These are phyloP conservation scores for Pythium rhizo-oryzae DNA, from an alignment of 352 stramenopile species.

Conservation along the genomic window DNA sequence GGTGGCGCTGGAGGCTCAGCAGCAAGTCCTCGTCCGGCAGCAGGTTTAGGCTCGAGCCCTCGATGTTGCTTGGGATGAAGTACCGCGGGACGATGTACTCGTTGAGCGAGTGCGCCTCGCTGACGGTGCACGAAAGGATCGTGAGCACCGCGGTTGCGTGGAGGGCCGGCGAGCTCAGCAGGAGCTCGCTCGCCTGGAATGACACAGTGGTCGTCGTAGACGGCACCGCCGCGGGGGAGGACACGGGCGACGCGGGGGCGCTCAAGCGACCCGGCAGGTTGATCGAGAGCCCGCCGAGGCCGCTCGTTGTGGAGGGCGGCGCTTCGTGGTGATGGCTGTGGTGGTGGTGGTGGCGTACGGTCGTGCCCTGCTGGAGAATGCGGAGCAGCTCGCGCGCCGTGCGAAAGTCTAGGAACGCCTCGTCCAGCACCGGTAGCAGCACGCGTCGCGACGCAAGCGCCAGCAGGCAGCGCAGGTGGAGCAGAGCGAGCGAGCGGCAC, in stretches of 20 bases:
- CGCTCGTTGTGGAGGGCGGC: no score
- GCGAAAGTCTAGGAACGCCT: conserved; percentile 20
- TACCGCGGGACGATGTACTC: conserved; percentile 23
- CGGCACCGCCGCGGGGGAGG: neutral
- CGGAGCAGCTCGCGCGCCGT: conserved; percentile 10
- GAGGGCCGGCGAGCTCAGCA: conserved; percentile 22
- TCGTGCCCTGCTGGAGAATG: conserved; percentile 3
- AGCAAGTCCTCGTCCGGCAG: conserved; percentile 41
- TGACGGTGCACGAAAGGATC: conserved; percentile 39
- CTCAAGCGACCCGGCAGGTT: conserved; percentile 6
- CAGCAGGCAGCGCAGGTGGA: conserved; percentile 26
- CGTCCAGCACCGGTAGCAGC: conserved; percentile 11
- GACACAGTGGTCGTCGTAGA: neutral
- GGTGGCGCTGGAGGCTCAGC: conserved; percentile 47
- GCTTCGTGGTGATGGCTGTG: neutral
- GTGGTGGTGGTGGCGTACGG: neutral
- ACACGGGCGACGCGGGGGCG: no score
- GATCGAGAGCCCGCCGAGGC: conserved; percentile 11
- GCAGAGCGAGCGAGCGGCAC: conserved; percentile 18
- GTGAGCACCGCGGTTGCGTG: conserved; percentile 23
- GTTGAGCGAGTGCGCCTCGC: conserved; percentile 18
- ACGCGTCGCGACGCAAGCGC: conserved; percentile 18
- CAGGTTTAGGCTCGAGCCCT: conserved; percentile 22
- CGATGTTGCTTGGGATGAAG: conserved; percentile 23
- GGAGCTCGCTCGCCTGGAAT: conserved; percentile 12